Conservation (phyloP, 768 basidiomycete species). For the Lactarius quietus region DNA sequence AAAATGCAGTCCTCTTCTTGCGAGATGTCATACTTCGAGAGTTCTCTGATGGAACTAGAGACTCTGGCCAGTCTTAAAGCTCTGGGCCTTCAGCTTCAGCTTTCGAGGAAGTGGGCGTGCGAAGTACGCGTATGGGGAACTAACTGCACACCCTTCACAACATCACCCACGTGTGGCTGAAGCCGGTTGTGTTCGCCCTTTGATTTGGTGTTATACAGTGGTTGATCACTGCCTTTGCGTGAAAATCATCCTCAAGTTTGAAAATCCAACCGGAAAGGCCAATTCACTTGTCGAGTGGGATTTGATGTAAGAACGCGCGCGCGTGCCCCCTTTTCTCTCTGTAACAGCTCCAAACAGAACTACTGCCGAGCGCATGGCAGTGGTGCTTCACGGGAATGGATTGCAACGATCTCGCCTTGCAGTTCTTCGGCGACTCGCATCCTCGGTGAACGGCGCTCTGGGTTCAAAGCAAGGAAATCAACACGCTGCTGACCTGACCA, state of each 20-base stretch:
- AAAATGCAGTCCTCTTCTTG: slow-evolving; percentile 17
- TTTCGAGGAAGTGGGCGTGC: slow-evolving; percentile 31
- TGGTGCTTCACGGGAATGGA: neutral
- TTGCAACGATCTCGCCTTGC: too few relatives aligned
- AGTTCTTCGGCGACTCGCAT: too few relatives aligned
- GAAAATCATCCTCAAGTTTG: slow-evolving; percentile 32
- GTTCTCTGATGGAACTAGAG: neutral
- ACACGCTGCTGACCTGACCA: slow-evolving; percentile 33
- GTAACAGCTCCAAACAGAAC: slow-evolving; percentile 12
- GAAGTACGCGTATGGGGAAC: slow-evolving; percentile 30
- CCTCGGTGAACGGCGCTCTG: slow-evolving; percentile 28
- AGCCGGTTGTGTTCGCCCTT: slow-evolving; percentile 13
- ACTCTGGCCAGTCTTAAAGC: slow-evolving; percentile 30
- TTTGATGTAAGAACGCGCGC: slow-evolving; percentile 34
- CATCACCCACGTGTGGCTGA: slow-evolving; percentile 28
- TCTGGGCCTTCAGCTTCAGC: slow-evolving; percentile 28
- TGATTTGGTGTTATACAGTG: neutral
- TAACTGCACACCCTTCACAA: too few relatives aligned
- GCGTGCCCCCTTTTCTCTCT: too few relatives aligned
- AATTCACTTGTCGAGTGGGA: slow-evolving; percentile 32
- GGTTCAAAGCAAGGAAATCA: slow-evolving; percentile 34
- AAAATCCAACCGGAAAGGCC: slow-evolving; percentile 12
- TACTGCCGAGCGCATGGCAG: slow-evolving; percentile 34
- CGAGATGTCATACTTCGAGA: too few relatives aligned
- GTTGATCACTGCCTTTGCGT: slow-evolving; percentile 17